Evolutionary conservation across 2,329 filamentous ascomycete genomes (phyloP).

Genomic region (Fusarium compactum): DNA sequence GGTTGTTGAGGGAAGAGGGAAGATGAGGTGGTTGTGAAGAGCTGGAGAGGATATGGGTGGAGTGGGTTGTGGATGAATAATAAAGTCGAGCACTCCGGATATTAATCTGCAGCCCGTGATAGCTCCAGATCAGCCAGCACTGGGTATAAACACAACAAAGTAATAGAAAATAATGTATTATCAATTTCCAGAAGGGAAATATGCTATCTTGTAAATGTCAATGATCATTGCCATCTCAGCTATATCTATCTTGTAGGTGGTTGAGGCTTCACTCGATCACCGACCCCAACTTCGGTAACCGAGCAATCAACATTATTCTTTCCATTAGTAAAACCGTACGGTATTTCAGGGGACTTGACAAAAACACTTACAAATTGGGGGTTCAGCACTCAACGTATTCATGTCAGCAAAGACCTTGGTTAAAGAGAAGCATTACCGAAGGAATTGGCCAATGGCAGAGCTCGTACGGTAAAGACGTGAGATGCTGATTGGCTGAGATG

Average conservation of each 20-base stretch:
- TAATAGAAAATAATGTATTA: not conserved
- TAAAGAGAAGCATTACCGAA: constrained; percentile 45
- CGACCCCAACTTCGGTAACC: constrained; percentile 34
- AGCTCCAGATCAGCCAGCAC: not conserved
- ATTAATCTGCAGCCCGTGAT: constrained; percentile 21
- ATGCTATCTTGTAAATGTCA: not conserved
- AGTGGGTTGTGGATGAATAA: constrained; percentile 41
- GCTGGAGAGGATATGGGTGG: not conserved
- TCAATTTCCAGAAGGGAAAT: too few relatives aligned
- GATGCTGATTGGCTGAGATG: constrained; percentile 27
- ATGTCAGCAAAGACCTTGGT: constrained; percentile 45
- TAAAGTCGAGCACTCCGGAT: constrained; percentile 18
- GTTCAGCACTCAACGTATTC: constrained; percentile 1
- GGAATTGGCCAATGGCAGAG: constrained; percentile 49
- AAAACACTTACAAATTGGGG: constrained; percentile 5
- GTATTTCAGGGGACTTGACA: constrained; percentile 9
- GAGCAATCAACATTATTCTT: not conserved
- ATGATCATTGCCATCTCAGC: not conserved
- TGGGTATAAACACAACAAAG: not conserved
- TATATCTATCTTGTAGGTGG: not conserved
- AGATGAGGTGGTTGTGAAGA: not conserved
- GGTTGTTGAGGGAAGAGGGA: not conserved
- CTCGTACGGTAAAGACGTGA: constrained; percentile 26
- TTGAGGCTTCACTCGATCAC: constrained; percentile 26
- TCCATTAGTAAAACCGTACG: constrained; percentile 6